phyloP scores from a whole-genome alignment of 306 rosid genomes.

The Gastrolobium villosum region DNA sequence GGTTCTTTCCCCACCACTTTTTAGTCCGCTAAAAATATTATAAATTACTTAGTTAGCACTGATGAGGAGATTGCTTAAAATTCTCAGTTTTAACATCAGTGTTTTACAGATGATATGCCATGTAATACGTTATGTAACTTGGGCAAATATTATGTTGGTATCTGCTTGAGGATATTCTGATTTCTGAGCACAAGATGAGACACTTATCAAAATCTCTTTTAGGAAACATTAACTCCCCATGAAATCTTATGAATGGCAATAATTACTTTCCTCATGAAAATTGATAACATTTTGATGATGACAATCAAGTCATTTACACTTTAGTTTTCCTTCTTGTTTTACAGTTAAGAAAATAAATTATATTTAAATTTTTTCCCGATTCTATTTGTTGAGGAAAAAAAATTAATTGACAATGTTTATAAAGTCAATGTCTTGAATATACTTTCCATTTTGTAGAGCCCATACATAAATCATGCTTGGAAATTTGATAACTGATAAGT shows the following conservation, averaged over 20 bases:
- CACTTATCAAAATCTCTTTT: constrained; percentile 1
- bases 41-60: neutral
- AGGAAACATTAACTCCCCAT: neutral
- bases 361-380: neutral
- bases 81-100: neutral
- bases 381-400: neutral
- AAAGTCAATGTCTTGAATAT: neutral
- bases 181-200: constrained; percentile 21
- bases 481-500: neutral
- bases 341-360: constrained; percentile 6
- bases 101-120: neutral
- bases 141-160: neutral
- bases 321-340: constrained; percentile 25
- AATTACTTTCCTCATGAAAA: neutral
- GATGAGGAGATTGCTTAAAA: constrained; percentile 14
- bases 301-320: constrained; percentile 18
- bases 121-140: constrained; percentile 9
- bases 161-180: constrained; percentile 3
- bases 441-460: constrained; percentile 23
- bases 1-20: too few relatives aligned
- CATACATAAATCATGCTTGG: constrained; percentile 1
- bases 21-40: too few relatives aligned
- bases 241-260: constrained; percentile 22
- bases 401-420: neutral
- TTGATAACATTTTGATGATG: neutral